Evolutionary conservation across 768 basidiomycete genomes (phyloP).

Genomic region (Phlegmacium glaucopus): DNA sequence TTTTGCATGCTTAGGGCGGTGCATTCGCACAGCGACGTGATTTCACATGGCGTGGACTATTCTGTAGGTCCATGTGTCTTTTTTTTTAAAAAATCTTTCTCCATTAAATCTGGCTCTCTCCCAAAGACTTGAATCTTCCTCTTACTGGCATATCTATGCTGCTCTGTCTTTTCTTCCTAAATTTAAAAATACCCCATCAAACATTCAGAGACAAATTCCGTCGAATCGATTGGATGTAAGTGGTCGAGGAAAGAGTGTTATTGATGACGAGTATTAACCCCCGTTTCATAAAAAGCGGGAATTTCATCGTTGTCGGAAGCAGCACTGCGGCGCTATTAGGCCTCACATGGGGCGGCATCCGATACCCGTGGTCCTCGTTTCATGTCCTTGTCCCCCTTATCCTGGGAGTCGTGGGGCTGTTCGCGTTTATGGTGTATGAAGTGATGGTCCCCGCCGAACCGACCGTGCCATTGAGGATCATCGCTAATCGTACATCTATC

Average conservation of each 20-base stretch:
- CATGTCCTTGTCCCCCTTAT: slow-evolving; percentile 43
- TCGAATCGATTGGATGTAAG: slow-evolving; percentile 42
- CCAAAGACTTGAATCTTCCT: slow-evolving; percentile 14
- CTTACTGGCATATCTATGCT: slow-evolving; percentile 6
- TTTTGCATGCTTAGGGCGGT: slow-evolving; percentile 24
- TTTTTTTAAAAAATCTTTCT: too few species aligned
- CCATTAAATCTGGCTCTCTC: background rate
- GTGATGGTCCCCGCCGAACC: slow-evolving; percentile 22
- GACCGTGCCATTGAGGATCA: slow-evolving; percentile 15
- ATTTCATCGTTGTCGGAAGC: slow-evolving; percentile 33
- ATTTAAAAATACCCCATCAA: background rate
- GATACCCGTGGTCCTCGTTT: slow-evolving; percentile 37
- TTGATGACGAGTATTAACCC: background rate
- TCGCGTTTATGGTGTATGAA: slow-evolving; percentile 40
- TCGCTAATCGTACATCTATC: slow-evolving; percentile 34
- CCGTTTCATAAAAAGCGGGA: too few species aligned
- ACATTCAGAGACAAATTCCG: background rate
- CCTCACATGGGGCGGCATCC: slow-evolving; percentile 48
- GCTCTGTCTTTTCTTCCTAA: slow-evolving; percentile 10
- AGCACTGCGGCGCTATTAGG: slow-evolving; percentile 32
- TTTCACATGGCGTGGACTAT: slow-evolving; percentile 24
- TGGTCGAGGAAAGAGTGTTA: slow-evolving; percentile 4
- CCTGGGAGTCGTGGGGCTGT: slow-evolving; percentile 37
- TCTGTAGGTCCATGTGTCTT: slow-evolving; percentile 37
- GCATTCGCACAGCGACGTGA: background rate